These are phyloP conservation scores for Chaetomiaceae sp. DNA, from an alignment of 2,329 filamentous ascomycete genomes.

Conservation along the genomic window DNA sequence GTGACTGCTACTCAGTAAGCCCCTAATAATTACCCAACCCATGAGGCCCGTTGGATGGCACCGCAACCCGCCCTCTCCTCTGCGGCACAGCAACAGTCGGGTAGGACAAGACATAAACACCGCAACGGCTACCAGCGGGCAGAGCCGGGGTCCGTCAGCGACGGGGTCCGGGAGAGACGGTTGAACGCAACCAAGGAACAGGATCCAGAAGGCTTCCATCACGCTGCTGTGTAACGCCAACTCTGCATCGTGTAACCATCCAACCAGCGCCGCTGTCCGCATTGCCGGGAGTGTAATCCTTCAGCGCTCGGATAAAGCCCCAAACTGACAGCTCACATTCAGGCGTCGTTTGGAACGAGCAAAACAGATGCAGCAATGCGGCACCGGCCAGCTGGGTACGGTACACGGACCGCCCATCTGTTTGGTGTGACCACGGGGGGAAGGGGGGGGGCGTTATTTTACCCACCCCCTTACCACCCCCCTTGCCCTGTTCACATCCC, in stretches of 20 bases:
- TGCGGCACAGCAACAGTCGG: too few species aligned
- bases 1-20: too few species aligned
- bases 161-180: background rate
- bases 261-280: too few species aligned
- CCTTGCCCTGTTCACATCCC: too few species aligned
- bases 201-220: background rate
- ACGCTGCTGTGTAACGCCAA: background rate
- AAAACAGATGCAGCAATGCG: background rate
- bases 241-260: too few species aligned
- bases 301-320: too few species aligned
- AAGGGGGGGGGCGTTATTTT: too few species aligned
- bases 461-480: too few species aligned
- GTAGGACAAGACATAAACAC: background rate
- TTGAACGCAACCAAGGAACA: background rate
- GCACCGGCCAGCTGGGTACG: constrained; percentile 7
- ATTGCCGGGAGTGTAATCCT: too few species aligned
- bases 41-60: too few species aligned
- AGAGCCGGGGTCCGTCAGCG: background rate
- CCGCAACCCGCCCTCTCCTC: too few species aligned
- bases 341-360: background rate
- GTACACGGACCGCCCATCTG: constrained; percentile 3
- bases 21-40: too few species aligned
- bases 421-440: background rate
- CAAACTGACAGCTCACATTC: background rate
- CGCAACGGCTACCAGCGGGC: background rate